A percentile compares a stretch with the other conserved stretches of the same genome.
Conservation (phyloP, 1,284 basidiomycete species). For the Cystobasidium sp. region DNA sequence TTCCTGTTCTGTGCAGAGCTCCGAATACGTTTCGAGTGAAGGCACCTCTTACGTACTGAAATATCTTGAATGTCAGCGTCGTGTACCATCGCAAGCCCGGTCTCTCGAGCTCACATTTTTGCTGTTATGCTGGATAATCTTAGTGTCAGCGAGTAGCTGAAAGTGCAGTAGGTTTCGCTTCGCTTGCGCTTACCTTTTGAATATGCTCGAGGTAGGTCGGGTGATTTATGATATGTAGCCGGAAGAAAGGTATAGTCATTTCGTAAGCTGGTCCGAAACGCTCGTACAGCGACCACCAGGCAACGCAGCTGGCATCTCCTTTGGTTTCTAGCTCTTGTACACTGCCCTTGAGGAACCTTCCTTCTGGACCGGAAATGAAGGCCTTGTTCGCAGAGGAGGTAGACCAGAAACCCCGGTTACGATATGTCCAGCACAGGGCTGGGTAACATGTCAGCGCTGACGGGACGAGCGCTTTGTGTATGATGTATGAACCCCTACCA, state of each 20-base stretch:
- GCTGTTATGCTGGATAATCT: not conserved
- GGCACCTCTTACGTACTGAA: not conserved
- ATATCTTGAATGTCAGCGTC: not conserved
- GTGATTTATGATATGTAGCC: not conserved
- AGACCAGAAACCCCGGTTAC: slow-evolving; percentile 1
- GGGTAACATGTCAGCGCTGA: not conserved
- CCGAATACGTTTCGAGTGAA: not conserved
- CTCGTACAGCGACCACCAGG: not conserved
- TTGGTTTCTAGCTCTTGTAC: not conserved
- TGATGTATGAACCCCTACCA: too few relatives aligned
- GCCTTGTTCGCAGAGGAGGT: not conserved
- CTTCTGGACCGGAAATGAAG: not conserved
- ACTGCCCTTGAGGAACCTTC: not conserved
- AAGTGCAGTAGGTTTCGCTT: not conserved
- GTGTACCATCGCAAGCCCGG: not conserved
- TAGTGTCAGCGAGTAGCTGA: not conserved
- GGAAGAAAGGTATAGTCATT: not conserved
- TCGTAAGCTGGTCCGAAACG: not conserved
- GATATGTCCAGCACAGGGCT: not conserved
- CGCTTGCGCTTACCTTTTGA: not conserved
- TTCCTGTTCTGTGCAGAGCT: not conserved
- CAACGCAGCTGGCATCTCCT: not conserved
- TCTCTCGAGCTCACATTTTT: not conserved
- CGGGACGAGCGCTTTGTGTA: too few relatives aligned
- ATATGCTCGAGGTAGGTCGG: slow-evolving; percentile 1